Evolutionary conservation across 2,329 filamentous ascomycete species (phyloP), one percentile per base, ranked within the genome.

Genomic region (Amphichorda felina): DNA sequence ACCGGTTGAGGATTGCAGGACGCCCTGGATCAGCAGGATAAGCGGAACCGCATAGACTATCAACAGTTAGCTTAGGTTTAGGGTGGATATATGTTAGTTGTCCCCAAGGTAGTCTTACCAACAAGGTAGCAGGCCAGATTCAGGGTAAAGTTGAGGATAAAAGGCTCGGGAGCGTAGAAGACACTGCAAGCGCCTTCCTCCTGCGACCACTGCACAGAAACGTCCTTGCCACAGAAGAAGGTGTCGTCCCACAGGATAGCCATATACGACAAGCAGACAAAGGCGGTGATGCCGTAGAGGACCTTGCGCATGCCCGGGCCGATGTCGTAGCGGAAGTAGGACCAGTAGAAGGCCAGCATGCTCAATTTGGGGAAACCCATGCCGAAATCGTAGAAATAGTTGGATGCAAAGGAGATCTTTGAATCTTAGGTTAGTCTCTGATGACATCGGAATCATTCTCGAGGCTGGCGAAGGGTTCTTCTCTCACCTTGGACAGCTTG

Each of bases 341-440:
- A 47, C 53, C 53, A 56, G 40, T 56, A 56, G 35, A 56, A 56
- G 1, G 54, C 53, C 16, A 56, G 16, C 53, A 56, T 56, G 39
- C 51, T 55, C 40, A 56, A 41, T 35, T 56, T 56, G 4, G 53
- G 53, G 21, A 56, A 54, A 0, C 51, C 53, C 53, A 56, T 56
- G 5, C 53, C 53, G 3, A 56, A 49, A 32, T 56, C 53, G 41
- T 56, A 56, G 28, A 56, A 56, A 38, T 56, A 56, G 42, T 56
- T 56, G 27, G 54, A 56, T 0, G 53, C 47, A 14, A 56, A 56
- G 2, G 50, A 53, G 22, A 56, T 54, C 51, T 54, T 16, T 33
- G n/a, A n/a, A n/a, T n/a, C n/a, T n/a, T 10, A 10, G 4, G 30
- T 36, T 17, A 38, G n/a, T n/a, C n/a, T n/a, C n/a, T n/a, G n/a